Conservation (phyloP, 192 early-diverging fungal species). For the Ambispora gerdemannii region DNA sequence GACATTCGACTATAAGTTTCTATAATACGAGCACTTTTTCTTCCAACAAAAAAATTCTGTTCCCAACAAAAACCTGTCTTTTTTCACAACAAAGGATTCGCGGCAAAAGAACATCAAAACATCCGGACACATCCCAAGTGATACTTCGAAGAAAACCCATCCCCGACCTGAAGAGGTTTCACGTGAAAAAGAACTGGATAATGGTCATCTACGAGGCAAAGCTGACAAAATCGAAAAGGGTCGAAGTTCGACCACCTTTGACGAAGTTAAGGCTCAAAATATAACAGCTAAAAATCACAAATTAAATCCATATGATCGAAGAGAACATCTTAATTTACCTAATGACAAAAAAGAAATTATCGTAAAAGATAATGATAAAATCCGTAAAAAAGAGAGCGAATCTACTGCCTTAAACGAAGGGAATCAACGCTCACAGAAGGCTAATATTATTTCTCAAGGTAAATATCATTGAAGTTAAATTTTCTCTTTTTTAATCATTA, state of each 20-base stretch:
- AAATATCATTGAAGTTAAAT: neutral
- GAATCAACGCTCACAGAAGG: neutral
- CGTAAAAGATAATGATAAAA: neutral
- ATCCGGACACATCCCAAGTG: neutral
- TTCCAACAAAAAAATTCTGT: conserved; percentile 15
- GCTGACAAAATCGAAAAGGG: neutral
- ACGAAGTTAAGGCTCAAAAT: too few species aligned
- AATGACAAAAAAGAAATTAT: too few species aligned
- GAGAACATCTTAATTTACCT: too few species aligned
- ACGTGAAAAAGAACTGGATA: neutral
- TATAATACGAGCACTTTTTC: neutral
- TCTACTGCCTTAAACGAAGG: neutral
- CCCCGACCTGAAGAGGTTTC: neutral
- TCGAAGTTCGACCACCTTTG: neutral
- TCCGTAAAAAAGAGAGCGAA: neutral
- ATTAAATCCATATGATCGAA: too few species aligned
- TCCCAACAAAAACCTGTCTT: conserved; percentile 14
- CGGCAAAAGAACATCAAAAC: conserved; percentile 3
- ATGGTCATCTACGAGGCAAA: neutral
- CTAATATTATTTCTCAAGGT: neutral
- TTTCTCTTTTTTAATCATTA: neutral
- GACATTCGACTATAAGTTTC: neutral
- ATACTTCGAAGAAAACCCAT: neutral
- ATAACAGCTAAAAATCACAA: too few species aligned
- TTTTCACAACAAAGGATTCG: conserved; percentile 18